Base-by-base conservation (phyloP, 208 protist genomes). In the Crithidia expoeki region DNA sequence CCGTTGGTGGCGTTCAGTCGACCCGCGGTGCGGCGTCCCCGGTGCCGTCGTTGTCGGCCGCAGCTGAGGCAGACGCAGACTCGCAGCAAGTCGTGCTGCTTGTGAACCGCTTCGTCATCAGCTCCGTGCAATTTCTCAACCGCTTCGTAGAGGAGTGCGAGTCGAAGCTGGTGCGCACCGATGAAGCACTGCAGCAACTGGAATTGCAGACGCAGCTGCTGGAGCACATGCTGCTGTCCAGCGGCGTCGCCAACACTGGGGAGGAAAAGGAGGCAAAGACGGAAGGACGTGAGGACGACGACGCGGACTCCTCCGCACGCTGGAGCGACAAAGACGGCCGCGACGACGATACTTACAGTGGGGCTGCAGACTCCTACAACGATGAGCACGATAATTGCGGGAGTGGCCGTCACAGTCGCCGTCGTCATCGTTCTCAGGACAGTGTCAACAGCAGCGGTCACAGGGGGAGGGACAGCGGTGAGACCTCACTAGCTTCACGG, bases 111-210 rank as follows among this genome's bases (percentile, higher is more conserved):
- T 96, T 94, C 72, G 52, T 85, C 21, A 66, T 95, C 28, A 88
- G 77, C 59, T 94, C 81, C 50, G 78, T 79, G 16, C 81, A 96
- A 64, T 90, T 94, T 64, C 69, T 96, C 50, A 97, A 96, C 70
- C 79, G 84, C 17, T 95, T 97, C 68, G 82, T 83, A 33, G 71
- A 70, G 17, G 64, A 79, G 52, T 97, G 93, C 55, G 90, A 97
- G 36, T 60, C 47, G 34, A 84, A 86, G 52, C 79, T 97, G 3
- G 53, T 86, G 19, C 69, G 75, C n/a, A 80, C 72, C 25, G 52
- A 63, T 9, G 64, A 62, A 4, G 55, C 78, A 1, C 70, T 97
- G 12, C 72, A 87, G 40, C 77, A 83, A 17, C 63, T 97, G 2
- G 93, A 95, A 78, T 40, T 81, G 42, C 74, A 88, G 51, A 84